Evolutionary conservation across 306 rosid species (phyloP).

Genomic region (Psophocarpus tetragonolobus): DNA sequence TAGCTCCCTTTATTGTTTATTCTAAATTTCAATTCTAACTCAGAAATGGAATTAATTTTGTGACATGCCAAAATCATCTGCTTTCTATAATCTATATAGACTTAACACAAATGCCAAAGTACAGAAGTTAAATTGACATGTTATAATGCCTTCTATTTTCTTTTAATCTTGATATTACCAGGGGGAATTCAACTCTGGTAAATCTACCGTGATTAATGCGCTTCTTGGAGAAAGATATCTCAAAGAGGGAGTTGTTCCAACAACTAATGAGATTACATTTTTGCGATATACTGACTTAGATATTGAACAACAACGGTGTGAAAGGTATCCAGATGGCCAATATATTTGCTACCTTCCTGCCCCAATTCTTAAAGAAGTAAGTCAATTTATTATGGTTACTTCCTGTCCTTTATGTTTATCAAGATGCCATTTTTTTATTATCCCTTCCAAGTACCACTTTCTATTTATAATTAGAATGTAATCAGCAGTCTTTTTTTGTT

Average conservation of each 20-base stretch:
- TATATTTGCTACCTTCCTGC: slow-evolving; percentile 88
- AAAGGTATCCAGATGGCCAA: slow-evolving; percentile 95
- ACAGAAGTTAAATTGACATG: slow-evolving; percentile 31
- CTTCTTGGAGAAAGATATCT: slow-evolving; percentile 94
- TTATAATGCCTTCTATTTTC: neutral
- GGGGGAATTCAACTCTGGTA: slow-evolving; percentile 99
- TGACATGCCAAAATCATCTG: slow-evolving; percentile 13
- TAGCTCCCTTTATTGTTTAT: neutral
- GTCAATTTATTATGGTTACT: slow-evolving; percentile 28
- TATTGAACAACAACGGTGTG: slow-evolving; percentile 66
- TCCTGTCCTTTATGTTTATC: neutral
- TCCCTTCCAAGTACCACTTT: neutral
- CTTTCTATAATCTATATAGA: neutral
- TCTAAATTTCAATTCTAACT: neutral
- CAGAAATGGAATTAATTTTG: neutral
- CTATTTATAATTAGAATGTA: neutral
- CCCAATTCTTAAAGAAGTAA: slow-evolving; percentile 87
- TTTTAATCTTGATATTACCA: slow-evolving; percentile 38
- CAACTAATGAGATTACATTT: slow-evolving; percentile 96
- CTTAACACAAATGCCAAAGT: slow-evolving; percentile 32
- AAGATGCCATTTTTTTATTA: neutral
- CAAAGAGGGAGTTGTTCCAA: slow-evolving; percentile 96
- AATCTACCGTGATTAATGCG: slow-evolving; percentile 95
- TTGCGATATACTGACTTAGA: slow-evolving; percentile 60
- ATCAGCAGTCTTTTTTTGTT: slow-evolving; percentile 18